Evolutionary conservation across 768 basidiomycete genomes (phyloP).

Genomic region (Myochromella boudieri): DNA sequence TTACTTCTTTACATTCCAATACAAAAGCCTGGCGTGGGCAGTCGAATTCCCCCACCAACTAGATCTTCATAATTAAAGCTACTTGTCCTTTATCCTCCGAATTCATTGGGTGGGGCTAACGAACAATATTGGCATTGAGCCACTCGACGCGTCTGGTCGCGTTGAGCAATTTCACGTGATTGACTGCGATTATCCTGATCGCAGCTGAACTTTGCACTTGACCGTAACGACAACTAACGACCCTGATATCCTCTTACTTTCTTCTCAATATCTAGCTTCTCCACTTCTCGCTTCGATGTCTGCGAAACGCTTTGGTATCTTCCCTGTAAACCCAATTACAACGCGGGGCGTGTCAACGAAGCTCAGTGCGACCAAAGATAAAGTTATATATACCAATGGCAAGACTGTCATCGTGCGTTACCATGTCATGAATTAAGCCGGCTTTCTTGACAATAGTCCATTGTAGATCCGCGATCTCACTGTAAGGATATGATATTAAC

Average conservation of each 20-base stretch:
- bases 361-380: constrained; percentile 72
- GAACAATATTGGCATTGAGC: too few species aligned
- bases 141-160: too few species aligned
- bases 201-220: background rate
- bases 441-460: background rate
- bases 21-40: background rate
- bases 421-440: background rate
- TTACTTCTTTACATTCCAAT: background rate
- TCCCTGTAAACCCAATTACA: constrained; percentile 70
- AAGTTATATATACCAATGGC: constrained; percentile 84
- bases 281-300: constrained; percentile 51
- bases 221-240: too few species aligned
- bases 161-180: too few species aligned
- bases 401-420: constrained; percentile 78
- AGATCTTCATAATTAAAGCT: too few species aligned
- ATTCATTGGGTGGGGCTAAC: too few species aligned
- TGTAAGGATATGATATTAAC: constrained; percentile 38
- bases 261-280: too few species aligned
- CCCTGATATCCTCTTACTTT: too few species aligned
- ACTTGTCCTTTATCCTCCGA: too few species aligned
- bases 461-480: constrained; percentile 79
- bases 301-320: constrained; percentile 46
- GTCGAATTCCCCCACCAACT: too few species aligned
- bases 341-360: constrained; percentile 70
- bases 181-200: background rate